Base-by-base conservation (phyloP, 352 stramenopile genomes). In the Pythium sp. region DNA sequence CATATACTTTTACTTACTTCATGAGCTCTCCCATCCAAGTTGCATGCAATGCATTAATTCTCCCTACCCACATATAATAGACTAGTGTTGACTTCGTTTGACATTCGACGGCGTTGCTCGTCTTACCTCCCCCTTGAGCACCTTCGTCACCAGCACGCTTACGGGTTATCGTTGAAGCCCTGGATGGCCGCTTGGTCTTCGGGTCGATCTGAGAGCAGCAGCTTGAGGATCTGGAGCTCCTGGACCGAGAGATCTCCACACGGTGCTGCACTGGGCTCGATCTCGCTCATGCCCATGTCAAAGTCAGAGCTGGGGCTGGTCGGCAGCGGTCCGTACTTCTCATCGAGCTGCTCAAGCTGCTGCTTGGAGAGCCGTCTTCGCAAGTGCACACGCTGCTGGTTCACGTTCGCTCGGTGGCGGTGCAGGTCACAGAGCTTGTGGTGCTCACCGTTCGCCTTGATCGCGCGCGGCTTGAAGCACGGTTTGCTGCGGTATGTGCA, bases 401-500 rank as follows among this genome's bases (percentile, higher is more conserved):
- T 74, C 28, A 69, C 60, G 47, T 74, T 76, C 5, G 71, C 71
- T 14, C 62, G 62, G n/a, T 72, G 55, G 24, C 71, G 71, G 20
- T 76, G 71, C 24, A 69, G 57, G n/a, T 74, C 71, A 59, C 71
- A 76, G 47, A 74, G 61, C 32, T 71, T 76, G 68, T 76, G 71
- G 43, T 72, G 34, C 22, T 72, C 68, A 53, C 71, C 71, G 38
- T 71, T 76, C 7, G 54, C 56, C 46, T 87, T 87, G 36, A 82
- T 58, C 20, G 76, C 76, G 61, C 80, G 80, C 34, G 26, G 53
- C 49, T 75, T 76, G 54, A 38, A 74, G 60, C 80, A 88, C n/a
- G 76, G 75, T 56, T 88, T 88, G 74, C 74, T 86, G 38, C 71
- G 76, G 58, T 88, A 88, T 5, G 59, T 65, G 51, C 66, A 71